Base-by-base conservation (phyloP, 2,329 filamentous ascomycete species). In the Pleomassaria siparia region DNA sequence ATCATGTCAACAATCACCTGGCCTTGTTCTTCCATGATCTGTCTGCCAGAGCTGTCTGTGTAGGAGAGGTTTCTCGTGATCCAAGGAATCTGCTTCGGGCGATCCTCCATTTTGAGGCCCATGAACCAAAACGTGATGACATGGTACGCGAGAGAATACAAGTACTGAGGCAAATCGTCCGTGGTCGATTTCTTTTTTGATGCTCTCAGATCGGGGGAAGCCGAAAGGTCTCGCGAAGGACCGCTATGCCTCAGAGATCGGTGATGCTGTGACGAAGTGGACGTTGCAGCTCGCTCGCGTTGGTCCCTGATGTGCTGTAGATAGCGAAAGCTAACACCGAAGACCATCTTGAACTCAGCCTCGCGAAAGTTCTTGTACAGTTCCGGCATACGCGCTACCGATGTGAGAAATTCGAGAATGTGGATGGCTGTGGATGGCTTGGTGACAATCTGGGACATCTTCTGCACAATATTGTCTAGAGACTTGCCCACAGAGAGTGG, bases 91-190 rank as follows among this genome's bases (percentile, higher is more conserved):
- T 95, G 86, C 51, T 84, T 89, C 26, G 86, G 83, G 42, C 94
- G 85, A 65, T 96, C 91, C 29, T 86, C 83, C 43, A 96, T 80
- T 63, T 90, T 92, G 59, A 99, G 71, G 1, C 91, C 88, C 58
- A 99, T 79, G 67, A 97, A 99, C 94, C 94, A 99, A 66, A 95
- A 96, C 1, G 91, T 87, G 56, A 99, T 91, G 59, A 96, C 90
- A 67, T 97, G 91, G 66, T 96, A 96, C 8, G 92, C 92, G 43
- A 97, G 76, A 1, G 91, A 88, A 69, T 95, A 94, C 21, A 99
- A 89, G 67, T 99, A 99, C 69, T 94, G 88, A 4, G 91, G 91
- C 41, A 96, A 78, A 55, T 94, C 89, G 51, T 94, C 88, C 7
- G 85, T 78, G 53, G 75, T 62, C 54, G 66, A 46, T 71, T 73